Conservation (phyloP, 2,329 filamentous ascomycete species). For the Thielaviopsis populi region DNA sequence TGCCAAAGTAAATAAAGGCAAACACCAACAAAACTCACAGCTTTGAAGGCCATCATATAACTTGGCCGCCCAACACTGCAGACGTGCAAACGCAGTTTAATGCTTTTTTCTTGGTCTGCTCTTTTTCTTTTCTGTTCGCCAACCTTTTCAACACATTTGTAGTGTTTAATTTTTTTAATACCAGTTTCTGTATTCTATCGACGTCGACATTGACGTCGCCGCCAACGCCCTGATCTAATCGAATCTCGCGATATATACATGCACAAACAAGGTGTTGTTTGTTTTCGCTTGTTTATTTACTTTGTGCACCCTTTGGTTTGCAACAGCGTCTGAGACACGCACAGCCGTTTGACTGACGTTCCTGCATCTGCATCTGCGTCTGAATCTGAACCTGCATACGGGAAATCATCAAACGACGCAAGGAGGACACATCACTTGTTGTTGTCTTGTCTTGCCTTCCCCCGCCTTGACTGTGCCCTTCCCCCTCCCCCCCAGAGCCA, state of each 20-base stretch:
- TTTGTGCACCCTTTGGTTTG: background rate
- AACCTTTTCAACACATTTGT: background rate
- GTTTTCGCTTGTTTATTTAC: background rate
- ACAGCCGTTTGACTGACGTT: background rate
- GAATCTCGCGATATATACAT: background rate
- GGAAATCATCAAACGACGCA: background rate
- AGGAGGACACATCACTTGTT: background rate
- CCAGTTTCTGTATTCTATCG: no score
- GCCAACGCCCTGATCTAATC: background rate
- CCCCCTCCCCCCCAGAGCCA: background rate
- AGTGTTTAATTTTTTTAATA: background rate
- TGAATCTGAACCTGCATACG: conserved; percentile 5
- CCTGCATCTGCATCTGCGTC: background rate
- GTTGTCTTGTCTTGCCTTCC: background rate
- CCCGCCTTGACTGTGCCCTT: background rate
- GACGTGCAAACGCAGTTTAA: background rate
- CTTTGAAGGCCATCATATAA: background rate
- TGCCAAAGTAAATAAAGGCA: background rate
- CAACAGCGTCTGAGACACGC: background rate
- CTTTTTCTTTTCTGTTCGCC: background rate
- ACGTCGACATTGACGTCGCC: background rate
- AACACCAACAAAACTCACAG: background rate
- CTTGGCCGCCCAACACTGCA: background rate
- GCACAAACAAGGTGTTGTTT: no score
- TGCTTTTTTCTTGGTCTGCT: background rate